phyloP scores from a whole-genome alignment of 75 land plant species.

The Sequoia sempervirens region DNA sequence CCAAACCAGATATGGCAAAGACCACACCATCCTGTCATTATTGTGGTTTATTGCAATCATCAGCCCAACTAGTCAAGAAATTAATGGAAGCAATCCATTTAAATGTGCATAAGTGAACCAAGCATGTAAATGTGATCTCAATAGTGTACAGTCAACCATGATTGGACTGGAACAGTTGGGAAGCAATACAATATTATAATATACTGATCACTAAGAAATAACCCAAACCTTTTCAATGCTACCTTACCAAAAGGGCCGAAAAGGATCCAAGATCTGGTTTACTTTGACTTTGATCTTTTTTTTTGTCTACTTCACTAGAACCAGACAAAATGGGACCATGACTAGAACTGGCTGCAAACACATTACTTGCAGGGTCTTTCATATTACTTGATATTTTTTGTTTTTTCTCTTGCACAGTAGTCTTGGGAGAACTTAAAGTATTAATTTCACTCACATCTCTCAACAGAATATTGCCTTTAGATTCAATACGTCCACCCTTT shows the following conservation, averaged over 20 bases:
- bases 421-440: background rate
- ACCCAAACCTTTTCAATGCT: background rate
- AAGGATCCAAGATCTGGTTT: constrained; percentile 1
- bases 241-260: constrained; percentile 3
- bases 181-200: background rate
- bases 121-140: background rate
- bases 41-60: background rate
- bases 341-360: background rate
- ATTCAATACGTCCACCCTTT: background rate
- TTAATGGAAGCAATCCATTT: background rate
- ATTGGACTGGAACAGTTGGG: background rate
- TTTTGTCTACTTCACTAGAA: background rate
- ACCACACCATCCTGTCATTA: constrained; percentile 75
- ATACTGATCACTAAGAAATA: background rate
- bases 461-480: background rate
- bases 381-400: constrained; percentile 1
- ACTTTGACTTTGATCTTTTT: background rate
- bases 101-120: background rate
- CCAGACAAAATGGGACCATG: background rate
- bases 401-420: constrained; percentile 3
- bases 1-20: constrained; percentile 85
- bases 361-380: background rate
- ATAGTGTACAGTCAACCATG: background rate
- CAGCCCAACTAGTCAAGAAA: background rate
- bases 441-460: background rate